phyloP scores from a whole-genome alignment of 2,329 filamentous ascomycete species.

The Cyphellophora europaea region DNA sequence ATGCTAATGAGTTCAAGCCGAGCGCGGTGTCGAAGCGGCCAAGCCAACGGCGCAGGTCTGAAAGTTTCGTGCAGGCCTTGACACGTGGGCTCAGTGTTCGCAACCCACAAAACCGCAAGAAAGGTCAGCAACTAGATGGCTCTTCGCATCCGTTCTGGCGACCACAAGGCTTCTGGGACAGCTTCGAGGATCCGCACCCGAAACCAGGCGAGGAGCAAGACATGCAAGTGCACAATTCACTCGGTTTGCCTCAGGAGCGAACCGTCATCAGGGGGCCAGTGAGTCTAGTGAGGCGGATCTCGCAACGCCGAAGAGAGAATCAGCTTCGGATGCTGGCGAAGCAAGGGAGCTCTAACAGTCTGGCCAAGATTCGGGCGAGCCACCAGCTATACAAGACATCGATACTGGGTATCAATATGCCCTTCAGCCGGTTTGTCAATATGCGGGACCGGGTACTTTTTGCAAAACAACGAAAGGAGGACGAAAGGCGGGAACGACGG shows the following conservation, averaged over 20 bases:
- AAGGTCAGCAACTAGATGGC: constrained; percentile 35
- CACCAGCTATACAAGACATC: constrained; percentile 24
- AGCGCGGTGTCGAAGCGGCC: constrained; percentile 23
- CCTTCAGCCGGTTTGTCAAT: constrained; percentile 35
- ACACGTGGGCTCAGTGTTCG: constrained; percentile 29
- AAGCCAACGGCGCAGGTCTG: constrained; percentile 31
- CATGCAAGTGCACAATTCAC: constrained; percentile 42
- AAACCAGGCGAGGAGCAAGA: constrained; percentile 25
- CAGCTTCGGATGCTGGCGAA: constrained; percentile 18
- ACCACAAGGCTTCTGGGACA: constrained; percentile 55
- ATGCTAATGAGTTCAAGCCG: constrained; percentile 20
- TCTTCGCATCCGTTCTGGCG: constrained; percentile 54
- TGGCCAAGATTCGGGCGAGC: constrained; percentile 21
- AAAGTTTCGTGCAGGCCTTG: constrained; percentile 27
- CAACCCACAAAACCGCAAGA: constrained; percentile 32
- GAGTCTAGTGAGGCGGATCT: constrained; percentile 24
- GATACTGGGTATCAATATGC: constrained; percentile 35
- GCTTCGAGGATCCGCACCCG: constrained; percentile 30
- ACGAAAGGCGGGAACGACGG: constrained; percentile 41
- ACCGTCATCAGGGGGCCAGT: constrained; percentile 33
- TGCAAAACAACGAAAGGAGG: constrained; percentile 31
- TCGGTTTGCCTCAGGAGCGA: constrained; percentile 44
- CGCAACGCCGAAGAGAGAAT: constrained; percentile 21
- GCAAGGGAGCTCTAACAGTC: constrained; percentile 23
- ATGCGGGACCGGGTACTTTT: constrained; percentile 38